Conservation (phyloP, 192 early-diverging fungal genomes). For the Backusella westeae region DNA sequence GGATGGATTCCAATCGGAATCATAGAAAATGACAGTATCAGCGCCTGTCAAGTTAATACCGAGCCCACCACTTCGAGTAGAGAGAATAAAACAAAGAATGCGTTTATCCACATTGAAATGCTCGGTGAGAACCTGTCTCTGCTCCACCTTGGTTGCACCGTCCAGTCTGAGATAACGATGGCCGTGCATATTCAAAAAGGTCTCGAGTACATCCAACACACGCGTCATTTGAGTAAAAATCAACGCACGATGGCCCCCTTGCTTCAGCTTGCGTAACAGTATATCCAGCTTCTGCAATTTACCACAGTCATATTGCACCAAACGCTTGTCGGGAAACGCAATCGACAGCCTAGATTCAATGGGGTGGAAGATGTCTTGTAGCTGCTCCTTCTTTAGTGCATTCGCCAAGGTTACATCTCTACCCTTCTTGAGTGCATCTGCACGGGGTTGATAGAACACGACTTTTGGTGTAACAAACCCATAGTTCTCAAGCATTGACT, state of each 20-base stretch:
- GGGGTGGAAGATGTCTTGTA: slow-evolving; percentile 44
- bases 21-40: slow-evolving; percentile 63
- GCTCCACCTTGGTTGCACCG: slow-evolving; percentile 59
- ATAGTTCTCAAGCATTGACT: slow-evolving; percentile 46
- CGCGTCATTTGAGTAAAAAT: slow-evolving; percentile 73
- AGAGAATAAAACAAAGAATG: slow-evolving; percentile 48
- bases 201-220: slow-evolving; percentile 62
- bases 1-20: slow-evolving; percentile 77
- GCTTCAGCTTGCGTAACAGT: slow-evolving; percentile 51
- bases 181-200: slow-evolving; percentile 68
- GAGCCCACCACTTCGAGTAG: slow-evolving; percentile 69
- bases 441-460: slow-evolving; percentile 29
- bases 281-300: slow-evolving; percentile 63
- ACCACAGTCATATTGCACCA: slow-evolving; percentile 86
- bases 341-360: slow-evolving; percentile 64
- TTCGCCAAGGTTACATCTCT: not conserved
- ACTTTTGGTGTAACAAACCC: slow-evolving; percentile 60
- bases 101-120: slow-evolving; percentile 57
- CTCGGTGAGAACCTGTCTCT: slow-evolving; percentile 57
- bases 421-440: slow-evolving; percentile 2
- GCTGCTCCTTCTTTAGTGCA: slow-evolving; percentile 5
- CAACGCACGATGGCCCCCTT: slow-evolving; percentile 59
- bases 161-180: slow-evolving; percentile 60
- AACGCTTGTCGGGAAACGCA: slow-evolving; percentile 79
- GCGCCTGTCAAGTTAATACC: slow-evolving; percentile 66